Evolutionary conservation across 176 grass and related monocot genomes (phyloP).

Genomic region (Carex kokanica): DNA sequence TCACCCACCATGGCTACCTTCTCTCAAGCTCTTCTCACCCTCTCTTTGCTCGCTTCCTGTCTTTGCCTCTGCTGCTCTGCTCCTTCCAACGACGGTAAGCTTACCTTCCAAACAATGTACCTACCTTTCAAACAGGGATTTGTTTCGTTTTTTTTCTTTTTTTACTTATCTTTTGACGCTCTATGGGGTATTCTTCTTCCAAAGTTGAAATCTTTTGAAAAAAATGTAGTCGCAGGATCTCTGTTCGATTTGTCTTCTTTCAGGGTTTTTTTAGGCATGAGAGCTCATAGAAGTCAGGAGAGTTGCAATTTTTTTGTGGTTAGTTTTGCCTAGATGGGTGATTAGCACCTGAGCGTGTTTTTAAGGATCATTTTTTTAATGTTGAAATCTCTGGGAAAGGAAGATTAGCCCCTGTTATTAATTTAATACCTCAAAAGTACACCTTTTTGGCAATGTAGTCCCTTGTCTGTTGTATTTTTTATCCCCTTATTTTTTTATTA

Average conservation of each 20-base stretch:
- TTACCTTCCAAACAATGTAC: not conserved
- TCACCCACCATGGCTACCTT: constrained; percentile 24
- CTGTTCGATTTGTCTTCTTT: not conserved
- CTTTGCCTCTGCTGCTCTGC: not conserved
- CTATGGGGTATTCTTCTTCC: not conserved
- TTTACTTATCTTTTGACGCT: not conserved
- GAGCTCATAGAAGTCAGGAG: not conserved
- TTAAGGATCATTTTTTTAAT: constrained; percentile 19
- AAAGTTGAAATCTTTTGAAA: constrained; percentile 15
- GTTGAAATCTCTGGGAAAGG: constrained; percentile 11
- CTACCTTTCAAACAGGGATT: not conserved
- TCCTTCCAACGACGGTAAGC: constrained; percentile 10
- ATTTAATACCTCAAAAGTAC: constrained; percentile 26
- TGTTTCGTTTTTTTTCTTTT: not conserved
- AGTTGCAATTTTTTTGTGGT: constrained; percentile 5
- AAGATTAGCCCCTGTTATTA: constrained; percentile 24
- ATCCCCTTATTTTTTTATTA: constrained; percentile 21
- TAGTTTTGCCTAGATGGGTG: not conserved
- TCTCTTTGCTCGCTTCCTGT: not conserved
- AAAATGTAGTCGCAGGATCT: not conserved
- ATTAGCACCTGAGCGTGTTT: constrained; percentile 27
- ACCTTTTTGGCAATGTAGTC: constrained; percentile 29
- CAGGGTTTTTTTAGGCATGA: not conserved
- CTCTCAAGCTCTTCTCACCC: not conserved
- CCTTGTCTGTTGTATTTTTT: constrained; percentile 11